phyloP scores from a whole-genome alignment of 805 yeast species.

The Candida caryicola region DNA sequence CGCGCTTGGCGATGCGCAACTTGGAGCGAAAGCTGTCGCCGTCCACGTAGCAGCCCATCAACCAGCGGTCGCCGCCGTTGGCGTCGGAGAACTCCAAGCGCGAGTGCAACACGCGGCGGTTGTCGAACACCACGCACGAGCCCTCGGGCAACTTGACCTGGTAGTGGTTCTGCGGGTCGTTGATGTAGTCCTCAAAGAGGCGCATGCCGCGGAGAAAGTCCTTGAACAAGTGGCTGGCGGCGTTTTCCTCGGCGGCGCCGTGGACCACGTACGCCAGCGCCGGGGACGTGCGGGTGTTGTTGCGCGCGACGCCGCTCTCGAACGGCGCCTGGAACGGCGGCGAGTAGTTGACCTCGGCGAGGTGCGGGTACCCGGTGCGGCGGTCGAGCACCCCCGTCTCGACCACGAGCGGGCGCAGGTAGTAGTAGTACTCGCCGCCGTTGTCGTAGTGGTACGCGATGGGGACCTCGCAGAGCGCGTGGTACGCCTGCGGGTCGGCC shows the following conservation, averaged over 20 bases:
- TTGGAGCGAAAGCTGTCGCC: conserved; percentile 68
- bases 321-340: conserved; percentile 85
- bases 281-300: conserved; percentile 13
- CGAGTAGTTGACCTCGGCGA: conserved; percentile 66
- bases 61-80: conserved; percentile 58
- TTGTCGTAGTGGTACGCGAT: conserved; percentile 67
- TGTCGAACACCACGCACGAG: conserved; percentile 65
- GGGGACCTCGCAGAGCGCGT: conserved; percentile 60
- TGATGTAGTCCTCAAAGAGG: conserved; percentile 58
- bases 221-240: conserved; percentile 41
- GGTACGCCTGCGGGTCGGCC: conserved; percentile 59
- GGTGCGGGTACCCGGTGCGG: conserved; percentile 19
- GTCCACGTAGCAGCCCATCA: conserved; percentile 75
- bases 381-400: conserved; percentile 37
- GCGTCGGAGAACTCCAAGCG: conserved; percentile 43
- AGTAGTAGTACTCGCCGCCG: conserved; percentile 59
- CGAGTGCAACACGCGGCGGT: conserved; percentile 69
- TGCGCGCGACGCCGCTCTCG: conserved; percentile 51
- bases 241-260: conserved; percentile 30
- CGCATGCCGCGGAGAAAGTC: conserved; percentile 59
- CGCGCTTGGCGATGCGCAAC: conserved; percentile 30
- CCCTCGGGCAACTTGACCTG: conserved; percentile 55
- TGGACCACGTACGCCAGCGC: conserved; percentile 6
- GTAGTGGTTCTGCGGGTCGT: conserved; percentile 51
- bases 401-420: conserved; percentile 59